A percentile compares a stretch with the other conserved stretches of the same genome.
These are phyloP conservation scores for Metarhizium anisopliae DNA, from an alignment of 2,329 filamentous ascomycete genomes.

Conservation along the genomic window DNA sequence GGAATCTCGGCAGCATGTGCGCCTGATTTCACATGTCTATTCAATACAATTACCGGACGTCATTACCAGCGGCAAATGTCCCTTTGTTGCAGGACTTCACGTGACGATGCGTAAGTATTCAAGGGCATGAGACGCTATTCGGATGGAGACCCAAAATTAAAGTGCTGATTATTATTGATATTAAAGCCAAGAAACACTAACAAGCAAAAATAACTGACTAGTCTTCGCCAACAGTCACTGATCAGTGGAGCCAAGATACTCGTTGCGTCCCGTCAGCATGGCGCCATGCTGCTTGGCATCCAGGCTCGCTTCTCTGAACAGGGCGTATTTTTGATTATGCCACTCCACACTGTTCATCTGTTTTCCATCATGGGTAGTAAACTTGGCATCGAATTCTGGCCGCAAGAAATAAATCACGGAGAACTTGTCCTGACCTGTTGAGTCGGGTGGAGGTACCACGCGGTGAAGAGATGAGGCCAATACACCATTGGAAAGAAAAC, in stretches of 20 bases:
- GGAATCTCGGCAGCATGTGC: too few relatives aligned
- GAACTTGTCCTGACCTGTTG: slow-evolving; percentile 10
- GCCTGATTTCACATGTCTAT: too few relatives aligned
- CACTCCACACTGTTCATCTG: slow-evolving; percentile 12
- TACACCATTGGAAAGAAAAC: slow-evolving; percentile 7
- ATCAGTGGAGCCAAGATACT: slow-evolving; percentile 8
- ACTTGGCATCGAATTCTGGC: slow-evolving; percentile 12
- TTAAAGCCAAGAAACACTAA: background rate
- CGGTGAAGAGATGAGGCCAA: slow-evolving; percentile 12
- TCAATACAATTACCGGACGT: too few relatives aligned
- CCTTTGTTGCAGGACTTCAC: too few relatives aligned
- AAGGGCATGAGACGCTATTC: too few relatives aligned
- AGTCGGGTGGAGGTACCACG: slow-evolving; percentile 11
- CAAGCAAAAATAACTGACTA: background rate
- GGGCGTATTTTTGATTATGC: slow-evolving; percentile 13
- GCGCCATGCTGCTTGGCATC: slow-evolving; percentile 9
- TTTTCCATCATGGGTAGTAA: slow-evolving; percentile 9
- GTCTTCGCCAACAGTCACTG: background rate
- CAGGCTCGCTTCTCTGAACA: slow-evolving; percentile 12
- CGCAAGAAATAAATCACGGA: slow-evolving; percentile 14
- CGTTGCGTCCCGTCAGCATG: slow-evolving; percentile 9
- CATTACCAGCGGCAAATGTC: too few relatives aligned
- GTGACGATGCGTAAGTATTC: too few relatives aligned
- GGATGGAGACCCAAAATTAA: too few relatives aligned
- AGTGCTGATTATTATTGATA: background rate